Evolutionary conservation across 805 yeast genomes (phyloP), one percentile per base, ranked within the genome.

Genomic region (Nakazawaea laoshanensis): DNA sequence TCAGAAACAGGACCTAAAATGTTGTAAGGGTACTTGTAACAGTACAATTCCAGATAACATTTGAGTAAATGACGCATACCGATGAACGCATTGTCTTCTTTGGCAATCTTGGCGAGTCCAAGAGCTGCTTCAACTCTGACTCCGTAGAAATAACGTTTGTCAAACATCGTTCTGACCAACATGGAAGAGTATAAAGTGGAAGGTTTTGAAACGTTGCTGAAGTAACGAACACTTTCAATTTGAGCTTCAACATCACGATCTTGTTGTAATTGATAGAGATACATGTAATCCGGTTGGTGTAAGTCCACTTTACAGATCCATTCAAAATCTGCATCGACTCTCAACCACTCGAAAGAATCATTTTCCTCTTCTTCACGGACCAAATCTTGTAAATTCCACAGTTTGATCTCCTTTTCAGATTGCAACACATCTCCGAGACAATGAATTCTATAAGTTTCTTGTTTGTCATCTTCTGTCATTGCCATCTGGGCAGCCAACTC

Each of bases 241-340:
- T 92, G 99, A 0, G 99, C 98, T 40, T 87, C 95, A 13, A 92
- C 94, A 49, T 92, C 99, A 41, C 96, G 62, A 55, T 92, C 99
- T 50, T 87, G 94, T 45, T 84, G 92, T 19, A 92, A 59, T 49
- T 92, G 98, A 0, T 97, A 84, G 1, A 86, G 83, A 51, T 72
- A 92, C 96, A 92, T 92, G 49, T 86, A 82, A 46, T 87, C 96
- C 0, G 95, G 94, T 55, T 88, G 96, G 44, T 78, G 84, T 21
- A 92, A 74, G 38, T 75, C 67, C 15, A 85, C 63, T 43, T 72
- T 74, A 39, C 94, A 85, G 31, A 92, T 80, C 99, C 99, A 92
- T 53, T 92, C 98, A 47, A 80, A 83, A 53, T 92, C 99, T 0
- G 96, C 88, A 57, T 92, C 99, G n/a, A 89, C 84, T 45, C 99